Base-by-base conservation (phyloP, 2,329 filamentous ascomycete genomes). In the Microsporum ferrugineum region DNA sequence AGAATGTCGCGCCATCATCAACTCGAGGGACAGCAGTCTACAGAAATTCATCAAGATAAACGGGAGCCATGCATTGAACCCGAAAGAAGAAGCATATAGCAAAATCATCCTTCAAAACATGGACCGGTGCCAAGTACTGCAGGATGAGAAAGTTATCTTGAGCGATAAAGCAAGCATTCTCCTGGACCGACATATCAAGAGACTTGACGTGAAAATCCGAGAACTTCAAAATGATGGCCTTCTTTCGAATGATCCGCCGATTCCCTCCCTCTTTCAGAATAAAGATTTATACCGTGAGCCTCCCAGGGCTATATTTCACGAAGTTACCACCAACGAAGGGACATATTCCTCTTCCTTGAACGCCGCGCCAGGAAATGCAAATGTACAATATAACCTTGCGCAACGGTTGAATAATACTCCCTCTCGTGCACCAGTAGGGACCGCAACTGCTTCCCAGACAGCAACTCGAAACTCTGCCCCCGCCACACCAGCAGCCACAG, bases 41-140 rank as follows among this genome's bases (percentile, higher is more conserved):
- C 84, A 87, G 66, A 86, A 85, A 67, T 85, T 84, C 71, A 80
- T 86, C 69, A 85, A 84, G 66, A 67, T 81, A 7, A 84, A 86
- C 65, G 83, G 84, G 60, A 82, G 82, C 66, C 76, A 85, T 51
- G 76, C 81, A 1, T 78, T 80, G 38, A 84, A 87, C 64, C 82
- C 84, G 0, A 86, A 86, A 67, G 84, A 87, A 68, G 82, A 84
- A 59, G 76, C 79, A 4, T 85, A 85, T 68, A 77, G 76, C 60
- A 84, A 82, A 65, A 74, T 76, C 6, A 80, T 86, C 57, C 69
- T 79, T 60, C 77, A 84, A 63, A 82, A 82, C 64, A 81, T 81
- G 67, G 83, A 86, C 64, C 76, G 77, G 59, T 80, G 79, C 58
- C 77, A 83, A 58, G 75, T 78, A 29, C 67, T 86, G 45, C 84